phyloP scores from a whole-genome alignment of 2,329 filamentous ascomycete genomes.

The Scortechinia acanthostroma region DNA sequence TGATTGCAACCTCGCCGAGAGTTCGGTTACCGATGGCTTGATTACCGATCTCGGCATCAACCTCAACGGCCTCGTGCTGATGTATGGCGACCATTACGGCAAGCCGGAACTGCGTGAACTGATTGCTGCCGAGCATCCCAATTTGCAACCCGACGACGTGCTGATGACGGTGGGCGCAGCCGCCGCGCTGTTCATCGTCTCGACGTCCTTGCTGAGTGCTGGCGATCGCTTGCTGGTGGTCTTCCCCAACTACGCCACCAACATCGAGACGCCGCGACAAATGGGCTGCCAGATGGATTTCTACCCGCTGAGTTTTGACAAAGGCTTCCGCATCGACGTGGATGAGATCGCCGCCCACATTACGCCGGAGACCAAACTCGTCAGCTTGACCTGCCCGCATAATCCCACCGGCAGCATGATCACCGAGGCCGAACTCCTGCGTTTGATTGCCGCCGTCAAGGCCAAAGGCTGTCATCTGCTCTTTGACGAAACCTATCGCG shows the following conservation, averaged over 20 bases:
- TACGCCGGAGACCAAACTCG: constrained; percentile 8
- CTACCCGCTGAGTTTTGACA: constrained; percentile 10
- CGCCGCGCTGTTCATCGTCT: constrained; percentile 10
- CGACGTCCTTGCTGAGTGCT: constrained; percentile 8
- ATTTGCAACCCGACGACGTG: constrained; percentile 9
- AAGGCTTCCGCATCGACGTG: constrained; percentile 8
- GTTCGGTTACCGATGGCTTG: constrained; percentile 11
- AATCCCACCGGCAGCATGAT: constrained; percentile 11
- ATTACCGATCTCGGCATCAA: constrained; percentile 8
- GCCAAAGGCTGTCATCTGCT: constrained; percentile 6
- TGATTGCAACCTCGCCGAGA: constrained; percentile 14
- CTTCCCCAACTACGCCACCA: constrained; percentile 14
- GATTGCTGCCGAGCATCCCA: constrained; percentile 6
- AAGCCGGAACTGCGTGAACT: constrained; percentile 7
- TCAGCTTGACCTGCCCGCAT: constrained; percentile 11
- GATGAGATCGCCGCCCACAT: constrained; percentile 7
- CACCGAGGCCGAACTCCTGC: constrained; percentile 3
- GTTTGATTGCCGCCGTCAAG: constrained; percentile 7
- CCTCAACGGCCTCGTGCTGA: constrained; percentile 9
- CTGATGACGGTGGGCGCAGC: constrained; percentile 12
- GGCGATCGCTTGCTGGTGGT: constrained; percentile 10
- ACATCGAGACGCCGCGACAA: constrained; percentile 10
- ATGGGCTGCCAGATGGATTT: constrained; percentile 12
- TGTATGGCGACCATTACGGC: constrained; percentile 11
- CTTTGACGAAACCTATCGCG: constrained; percentile 13